A percentile compares a stretch with the other conserved stretches of the same genome.
These are phyloP conservation scores for Cucurbitaria berberidis DNA, from an alignment of 2,329 filamentous ascomycete genomes.

Conservation along the genomic window DNA sequence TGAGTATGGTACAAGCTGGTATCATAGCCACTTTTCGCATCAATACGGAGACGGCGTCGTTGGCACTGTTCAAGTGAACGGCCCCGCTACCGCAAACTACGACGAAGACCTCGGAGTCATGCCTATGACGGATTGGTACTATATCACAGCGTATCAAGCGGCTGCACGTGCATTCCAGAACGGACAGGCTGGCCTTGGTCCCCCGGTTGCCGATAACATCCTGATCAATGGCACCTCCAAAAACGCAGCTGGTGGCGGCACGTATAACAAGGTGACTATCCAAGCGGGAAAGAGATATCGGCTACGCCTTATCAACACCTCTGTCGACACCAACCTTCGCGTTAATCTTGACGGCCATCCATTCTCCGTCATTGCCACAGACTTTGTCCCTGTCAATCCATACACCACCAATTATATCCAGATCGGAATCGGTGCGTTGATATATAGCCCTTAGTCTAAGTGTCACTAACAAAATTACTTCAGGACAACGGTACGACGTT, in stretches of 20 bases:
- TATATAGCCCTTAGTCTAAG: background rate
- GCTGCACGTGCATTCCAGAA: slow-evolving; percentile 29
- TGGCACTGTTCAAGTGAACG: slow-evolving; percentile 41
- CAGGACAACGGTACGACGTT: slow-evolving; percentile 45
- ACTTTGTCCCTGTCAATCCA: slow-evolving; percentile 39
- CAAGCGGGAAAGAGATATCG: slow-evolving; percentile 58
- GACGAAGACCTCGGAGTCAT: slow-evolving; percentile 37
- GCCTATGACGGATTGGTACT: slow-evolving; percentile 52
- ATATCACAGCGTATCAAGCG: slow-evolving; percentile 39
- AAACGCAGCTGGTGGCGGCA: slow-evolving; percentile 47
- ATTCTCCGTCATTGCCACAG: slow-evolving; percentile 41
- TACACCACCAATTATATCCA: slow-evolving; percentile 48
- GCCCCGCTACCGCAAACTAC: slow-evolving; percentile 40
- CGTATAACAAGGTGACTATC: slow-evolving; percentile 38
- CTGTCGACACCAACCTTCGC: slow-evolving; percentile 32
- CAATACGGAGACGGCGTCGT: slow-evolving; percentile 53
- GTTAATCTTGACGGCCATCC: slow-evolving; percentile 41
- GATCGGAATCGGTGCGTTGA: slow-evolving; percentile 42
- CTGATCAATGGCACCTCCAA: slow-evolving; percentile 63
- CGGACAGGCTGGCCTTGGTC: slow-evolving; percentile 22
- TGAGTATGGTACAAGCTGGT: slow-evolving; percentile 45
- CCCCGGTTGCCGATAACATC: slow-evolving; percentile 52
- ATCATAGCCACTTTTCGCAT: slow-evolving; percentile 51
- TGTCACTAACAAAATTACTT: background rate
- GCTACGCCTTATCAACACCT: slow-evolving; percentile 63